Evolutionary conservation across 345 rosid species (phyloP), one percentile per base, ranked within the genome.

Genomic region (Hevea brasiliensis): DNA sequence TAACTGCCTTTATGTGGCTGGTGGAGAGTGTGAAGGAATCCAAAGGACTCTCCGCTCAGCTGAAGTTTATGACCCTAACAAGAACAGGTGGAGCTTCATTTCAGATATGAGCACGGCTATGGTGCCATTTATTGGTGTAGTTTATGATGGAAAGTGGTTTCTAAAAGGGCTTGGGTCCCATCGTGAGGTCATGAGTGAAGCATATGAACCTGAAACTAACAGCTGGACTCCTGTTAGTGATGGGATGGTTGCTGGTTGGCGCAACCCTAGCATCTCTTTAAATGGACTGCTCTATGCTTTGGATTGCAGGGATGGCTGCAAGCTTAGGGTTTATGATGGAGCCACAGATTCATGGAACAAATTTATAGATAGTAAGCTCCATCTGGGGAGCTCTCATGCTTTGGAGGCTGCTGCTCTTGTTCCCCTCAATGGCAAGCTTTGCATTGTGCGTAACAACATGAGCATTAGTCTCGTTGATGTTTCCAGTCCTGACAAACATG

Each of bases 51-150:
- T 94, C 2, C 93, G 98, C 0, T 90, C 98, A 54, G 98, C 95
- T 64, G 98, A 94, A 81, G 89, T 94, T 80, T 94, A 90, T 80
- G 98, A 94, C 70, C 98, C 97, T 41, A 94, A 87, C 79, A 89
- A 76, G 87, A 84, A 83, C 75, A 76, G 93, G 20, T 94, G 98
- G 98, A 89, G 86, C 85, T 90, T 92, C 69, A 79, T 94, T 69
- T 80, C 96, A 40, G 98, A 94, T 81, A 92, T 94, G 98, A 92
- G 95, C 76, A 94, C 98, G 0, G 97, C 98, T 54, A 94, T 94
- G 98, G 95, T 92, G 74, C 97, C 98, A 65, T 88, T 90, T 68
- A 92, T 92, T 44, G 97, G 98, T 51, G 97, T 94, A 40, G 89
- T 94, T 54, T 90, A 88, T 44, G 91, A 89, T 20, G 92, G 90